These are phyloP conservation scores for Acacia confusa DNA, from an alignment of 306 rosid genomes.

Conservation along the genomic window DNA sequence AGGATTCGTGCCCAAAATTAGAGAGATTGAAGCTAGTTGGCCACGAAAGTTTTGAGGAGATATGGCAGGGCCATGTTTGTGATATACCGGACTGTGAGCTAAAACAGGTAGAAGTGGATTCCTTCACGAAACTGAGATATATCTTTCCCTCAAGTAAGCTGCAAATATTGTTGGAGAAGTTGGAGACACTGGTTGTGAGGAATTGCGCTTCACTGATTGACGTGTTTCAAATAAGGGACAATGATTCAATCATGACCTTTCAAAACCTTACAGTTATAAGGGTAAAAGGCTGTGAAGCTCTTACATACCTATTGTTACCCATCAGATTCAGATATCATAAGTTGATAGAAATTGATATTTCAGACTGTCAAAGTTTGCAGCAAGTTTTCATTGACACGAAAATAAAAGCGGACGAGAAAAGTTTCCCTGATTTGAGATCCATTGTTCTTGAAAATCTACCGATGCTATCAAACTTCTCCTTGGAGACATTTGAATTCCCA, in stretches of 20 bases:
- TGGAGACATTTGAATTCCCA: background rate
- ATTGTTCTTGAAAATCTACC: background rate
- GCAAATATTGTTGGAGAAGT: background rate
- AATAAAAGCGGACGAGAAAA: background rate
- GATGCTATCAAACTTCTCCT: background rate
- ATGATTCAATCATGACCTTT: background rate
- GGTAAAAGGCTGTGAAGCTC: background rate
- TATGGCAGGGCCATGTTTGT: no score
- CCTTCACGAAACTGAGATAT: background rate
- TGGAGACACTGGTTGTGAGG: background rate
- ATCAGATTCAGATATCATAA: background rate
- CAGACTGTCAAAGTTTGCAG: background rate
- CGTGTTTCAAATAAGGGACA: background rate
- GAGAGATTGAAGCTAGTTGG: background rate
- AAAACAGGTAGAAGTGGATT: background rate
- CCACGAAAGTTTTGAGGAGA: no score
- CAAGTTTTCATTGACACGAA: background rate
- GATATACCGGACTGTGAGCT: background rate
- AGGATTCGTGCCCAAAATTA: no score
- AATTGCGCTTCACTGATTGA: background rate
- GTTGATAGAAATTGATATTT: background rate
- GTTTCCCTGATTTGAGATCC: background rate
- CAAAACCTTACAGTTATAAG: background rate
- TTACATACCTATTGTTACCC: background rate
- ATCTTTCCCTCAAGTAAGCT: background rate